A percentile compares a stretch with the other conserved stretches of the same genome.
Conservation (phyloP, 2,329 filamentous ascomycete genomes). For the Cladorrhinum sp. region DNA sequence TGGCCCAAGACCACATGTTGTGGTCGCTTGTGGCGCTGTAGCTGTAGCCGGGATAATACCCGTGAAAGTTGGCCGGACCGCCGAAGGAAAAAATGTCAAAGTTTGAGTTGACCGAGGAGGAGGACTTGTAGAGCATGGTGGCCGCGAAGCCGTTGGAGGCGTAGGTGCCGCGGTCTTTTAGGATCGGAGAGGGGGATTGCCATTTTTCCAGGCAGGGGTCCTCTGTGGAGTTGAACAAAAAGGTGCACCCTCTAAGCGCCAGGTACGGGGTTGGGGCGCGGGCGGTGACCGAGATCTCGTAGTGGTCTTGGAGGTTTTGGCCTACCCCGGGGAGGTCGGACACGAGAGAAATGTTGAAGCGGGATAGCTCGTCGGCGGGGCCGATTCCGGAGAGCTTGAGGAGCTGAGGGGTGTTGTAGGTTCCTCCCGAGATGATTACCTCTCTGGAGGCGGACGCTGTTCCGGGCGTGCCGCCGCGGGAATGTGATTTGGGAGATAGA, state of each 20-base stretch:
- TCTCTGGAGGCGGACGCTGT: slow-evolving; percentile 36
- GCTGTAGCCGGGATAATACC: slow-evolving; percentile 39
- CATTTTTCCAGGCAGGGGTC: slow-evolving; percentile 34
- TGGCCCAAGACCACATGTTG: slow-evolving; percentile 44
- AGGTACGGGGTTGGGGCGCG: slow-evolving; percentile 18
- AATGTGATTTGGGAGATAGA: slow-evolving; percentile 29
- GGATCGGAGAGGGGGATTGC: slow-evolving; percentile 30
- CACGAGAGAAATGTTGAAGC: slow-evolving; percentile 44
- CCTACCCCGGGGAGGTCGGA: slow-evolving; percentile 49
- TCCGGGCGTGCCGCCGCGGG: slow-evolving; percentile 14
- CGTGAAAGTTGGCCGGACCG: slow-evolving; percentile 38
- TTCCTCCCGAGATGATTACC: slow-evolving; percentile 49
- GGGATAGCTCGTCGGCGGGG: slow-evolving; percentile 38
- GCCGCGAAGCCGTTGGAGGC: slow-evolving; percentile 25
- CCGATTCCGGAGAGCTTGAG: slow-evolving; percentile 53
- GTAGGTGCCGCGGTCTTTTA: slow-evolving; percentile 41
- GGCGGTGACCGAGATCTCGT: slow-evolving; percentile 36
- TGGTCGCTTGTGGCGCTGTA: slow-evolving; percentile 31
- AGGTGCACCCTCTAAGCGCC: slow-evolving; percentile 24
- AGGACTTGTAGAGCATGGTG: slow-evolving; percentile 28
- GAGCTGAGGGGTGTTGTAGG: slow-evolving; percentile 50
- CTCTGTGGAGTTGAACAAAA: slow-evolving; percentile 24
- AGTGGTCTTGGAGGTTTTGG: slow-evolving; percentile 48
- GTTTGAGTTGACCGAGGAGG: slow-evolving; percentile 27
- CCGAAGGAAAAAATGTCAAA: slow-evolving; percentile 39